A percentile compares a stretch with the other conserved stretches of the same genome.
These are phyloP conservation scores for Teratosphaeria gauchensis DNA, from an alignment of 2,329 filamentous ascomycete genomes.

Conservation along the genomic window DNA sequence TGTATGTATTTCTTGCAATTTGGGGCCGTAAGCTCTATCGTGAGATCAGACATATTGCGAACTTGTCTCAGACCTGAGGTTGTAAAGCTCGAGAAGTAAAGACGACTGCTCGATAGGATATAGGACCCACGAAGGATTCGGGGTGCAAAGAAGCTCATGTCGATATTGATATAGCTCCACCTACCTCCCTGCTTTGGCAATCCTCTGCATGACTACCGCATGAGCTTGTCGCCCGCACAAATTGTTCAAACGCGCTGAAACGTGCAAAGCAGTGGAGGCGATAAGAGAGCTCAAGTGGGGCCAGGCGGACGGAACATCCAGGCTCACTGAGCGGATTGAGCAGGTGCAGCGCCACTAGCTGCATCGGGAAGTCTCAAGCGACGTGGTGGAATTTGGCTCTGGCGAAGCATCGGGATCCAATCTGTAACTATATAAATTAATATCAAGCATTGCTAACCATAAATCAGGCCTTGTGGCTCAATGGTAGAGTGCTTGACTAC, in stretches of 20 bases:
- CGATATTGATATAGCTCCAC: background rate
- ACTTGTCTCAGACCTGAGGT: background rate
- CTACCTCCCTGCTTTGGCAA: background rate
- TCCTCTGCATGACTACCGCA: background rate
- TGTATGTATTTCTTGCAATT: conserved; percentile 65
- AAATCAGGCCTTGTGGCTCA: conserved; percentile 34
- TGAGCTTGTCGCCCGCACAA: background rate
- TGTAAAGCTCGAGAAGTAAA: background rate
- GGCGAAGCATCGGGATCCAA: background rate
- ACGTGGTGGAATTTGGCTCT: background rate
- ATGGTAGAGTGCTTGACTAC: conserved; percentile 52
- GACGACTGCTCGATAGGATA: background rate
- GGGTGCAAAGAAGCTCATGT: background rate
- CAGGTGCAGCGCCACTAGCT: background rate
- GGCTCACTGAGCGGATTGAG: background rate
- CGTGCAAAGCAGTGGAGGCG: background rate
- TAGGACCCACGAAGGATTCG: background rate
- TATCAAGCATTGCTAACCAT: too few species aligned
- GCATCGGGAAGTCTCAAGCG: background rate
- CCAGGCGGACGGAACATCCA: too few species aligned
- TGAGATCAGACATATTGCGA: background rate
- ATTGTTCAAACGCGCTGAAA: background rate
- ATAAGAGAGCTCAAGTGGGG: background rate
- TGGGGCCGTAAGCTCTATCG: conserved; percentile 59
- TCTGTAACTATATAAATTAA: too few species aligned